Evolutionary conservation across 306 rosid species (phyloP).

Genomic region (Morella rubra): DNA sequence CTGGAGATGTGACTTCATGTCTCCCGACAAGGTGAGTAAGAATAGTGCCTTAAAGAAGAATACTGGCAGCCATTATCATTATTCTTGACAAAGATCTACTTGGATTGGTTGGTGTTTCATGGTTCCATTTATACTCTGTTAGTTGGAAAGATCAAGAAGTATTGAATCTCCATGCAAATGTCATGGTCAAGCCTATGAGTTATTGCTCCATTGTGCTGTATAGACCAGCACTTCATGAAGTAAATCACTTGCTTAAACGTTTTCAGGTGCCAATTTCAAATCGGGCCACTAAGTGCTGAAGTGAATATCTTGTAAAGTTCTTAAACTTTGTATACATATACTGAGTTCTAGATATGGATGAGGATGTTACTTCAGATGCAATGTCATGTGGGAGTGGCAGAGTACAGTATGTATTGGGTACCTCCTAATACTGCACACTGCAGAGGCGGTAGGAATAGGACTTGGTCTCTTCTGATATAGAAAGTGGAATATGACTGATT

Average conservation of each 20-base stretch:
- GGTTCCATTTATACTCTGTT: not conserved
- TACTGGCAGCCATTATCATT: not conserved
- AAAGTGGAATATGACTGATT: not conserved
- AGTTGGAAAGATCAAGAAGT: not conserved
- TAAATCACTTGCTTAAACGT: constrained; percentile 1
- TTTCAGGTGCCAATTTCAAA: not conserved
- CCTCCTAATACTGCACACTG: not conserved
- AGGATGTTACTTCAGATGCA: constrained; percentile 6
- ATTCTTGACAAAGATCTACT: constrained; percentile 8
- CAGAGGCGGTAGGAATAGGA: not conserved
- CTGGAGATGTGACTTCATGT: not conserved
- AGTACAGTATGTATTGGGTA: not conserved
- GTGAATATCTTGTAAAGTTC: not conserved
- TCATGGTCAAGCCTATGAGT: not conserved
- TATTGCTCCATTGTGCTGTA: not conserved
- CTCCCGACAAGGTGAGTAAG: not conserved
- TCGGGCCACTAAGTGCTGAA: not conserved
- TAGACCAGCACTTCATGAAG: not conserved
- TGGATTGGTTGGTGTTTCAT: constrained; percentile 1
- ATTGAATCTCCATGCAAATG: not conserved
- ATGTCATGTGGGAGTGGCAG: not conserved
- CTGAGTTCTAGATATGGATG: not conserved
- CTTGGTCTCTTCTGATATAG: not conserved
- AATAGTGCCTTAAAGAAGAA: not conserved
- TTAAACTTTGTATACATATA: not conserved